Evolutionary conservation across 441 rosid genomes (phyloP).

Genomic region (Gossypium laxum): DNA sequence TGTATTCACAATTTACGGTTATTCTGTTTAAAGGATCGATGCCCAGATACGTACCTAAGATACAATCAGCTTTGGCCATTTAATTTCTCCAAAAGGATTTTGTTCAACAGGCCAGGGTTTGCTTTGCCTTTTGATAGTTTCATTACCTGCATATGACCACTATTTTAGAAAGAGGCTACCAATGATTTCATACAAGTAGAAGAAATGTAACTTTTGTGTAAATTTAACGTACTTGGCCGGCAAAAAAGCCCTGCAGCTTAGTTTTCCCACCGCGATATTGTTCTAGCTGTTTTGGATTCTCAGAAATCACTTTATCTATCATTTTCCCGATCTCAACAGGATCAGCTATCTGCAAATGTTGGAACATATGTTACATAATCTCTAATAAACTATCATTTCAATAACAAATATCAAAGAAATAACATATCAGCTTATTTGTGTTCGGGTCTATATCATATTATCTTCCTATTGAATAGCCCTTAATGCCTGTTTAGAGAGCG

Average conservation of each 20-base stretch:
- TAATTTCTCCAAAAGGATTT: slow-evolving; percentile 64
- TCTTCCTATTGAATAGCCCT: neutral
- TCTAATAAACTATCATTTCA: neutral
- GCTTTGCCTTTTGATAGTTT: slow-evolving; percentile 83
- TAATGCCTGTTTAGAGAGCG: neutral
- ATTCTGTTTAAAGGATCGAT: neutral
- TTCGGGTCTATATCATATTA: neutral
- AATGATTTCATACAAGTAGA: neutral
- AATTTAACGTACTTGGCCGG: slow-evolving; percentile 57
- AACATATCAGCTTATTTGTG: neutral
- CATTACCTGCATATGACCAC: slow-evolving; percentile 52
- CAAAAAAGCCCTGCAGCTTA: slow-evolving; percentile 73
- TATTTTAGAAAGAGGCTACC: slow-evolving; percentile 1
- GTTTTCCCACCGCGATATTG: slow-evolving; percentile 77
- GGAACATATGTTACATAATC: slow-evolving; percentile 12
- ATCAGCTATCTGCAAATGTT: slow-evolving; percentile 52
- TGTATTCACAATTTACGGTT: neutral
- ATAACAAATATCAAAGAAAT: neutral
- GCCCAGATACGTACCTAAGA: neutral
- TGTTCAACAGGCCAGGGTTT: slow-evolving; percentile 72
- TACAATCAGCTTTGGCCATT: slow-evolving; percentile 38
- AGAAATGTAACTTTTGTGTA: neutral
- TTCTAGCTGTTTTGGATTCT: slow-evolving; percentile 75
- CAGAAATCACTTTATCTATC: slow-evolving; percentile 56
- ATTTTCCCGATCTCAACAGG: slow-evolving; percentile 71